Percentiles rank a stretch among this genome's conserved stretches.
phyloP scores from a whole-genome alignment of 345 rosid species.

The Lepidium africanum region DNA sequence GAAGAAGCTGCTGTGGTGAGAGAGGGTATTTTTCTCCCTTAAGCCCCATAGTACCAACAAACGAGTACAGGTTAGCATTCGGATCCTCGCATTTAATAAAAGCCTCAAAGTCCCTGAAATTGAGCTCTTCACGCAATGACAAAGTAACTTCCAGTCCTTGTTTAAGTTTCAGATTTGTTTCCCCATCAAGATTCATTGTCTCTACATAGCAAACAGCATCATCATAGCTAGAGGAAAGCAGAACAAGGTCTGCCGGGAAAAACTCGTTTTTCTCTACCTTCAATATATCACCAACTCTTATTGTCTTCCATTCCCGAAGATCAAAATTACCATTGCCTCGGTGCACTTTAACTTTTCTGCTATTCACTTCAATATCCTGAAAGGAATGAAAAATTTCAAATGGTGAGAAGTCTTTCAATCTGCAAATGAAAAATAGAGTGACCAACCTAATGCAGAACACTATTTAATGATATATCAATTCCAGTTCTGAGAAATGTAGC shows the following conservation, averaged over 20 bases:
- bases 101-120: conserved; percentile 59
- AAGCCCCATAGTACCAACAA: conserved; percentile 66
- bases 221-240: conserved; percentile 81
- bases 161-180: conserved; percentile 85
- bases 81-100: conserved; percentile 84
- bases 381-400: neutral
- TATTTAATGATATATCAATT: neutral
- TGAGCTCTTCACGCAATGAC: conserved; percentile 42
- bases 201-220: conserved; percentile 91
- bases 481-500: conserved; percentile 1
- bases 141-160: conserved; percentile 76
- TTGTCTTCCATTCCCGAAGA: conserved; percentile 56
- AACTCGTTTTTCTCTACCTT: conserved; percentile 78
- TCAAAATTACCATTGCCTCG: conserved; percentile 43
- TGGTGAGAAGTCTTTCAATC: neutral
- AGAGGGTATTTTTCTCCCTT: conserved; percentile 58
- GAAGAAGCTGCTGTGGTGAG: conserved; percentile 84
- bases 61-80: conserved; percentile 84
- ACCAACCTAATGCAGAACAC: neutral
- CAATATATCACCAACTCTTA: conserved; percentile 82
- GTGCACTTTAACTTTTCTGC: conserved; percentile 64
- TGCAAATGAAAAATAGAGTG: neutral
- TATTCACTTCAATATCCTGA: conserved; percentile 82
- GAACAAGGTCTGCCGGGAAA: conserved; percentile 82
- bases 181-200: conserved; percentile 98